Conservation (phyloP, 2,329 filamentous ascomycete genomes). For the Phialemoniopsis sp. region DNA sequence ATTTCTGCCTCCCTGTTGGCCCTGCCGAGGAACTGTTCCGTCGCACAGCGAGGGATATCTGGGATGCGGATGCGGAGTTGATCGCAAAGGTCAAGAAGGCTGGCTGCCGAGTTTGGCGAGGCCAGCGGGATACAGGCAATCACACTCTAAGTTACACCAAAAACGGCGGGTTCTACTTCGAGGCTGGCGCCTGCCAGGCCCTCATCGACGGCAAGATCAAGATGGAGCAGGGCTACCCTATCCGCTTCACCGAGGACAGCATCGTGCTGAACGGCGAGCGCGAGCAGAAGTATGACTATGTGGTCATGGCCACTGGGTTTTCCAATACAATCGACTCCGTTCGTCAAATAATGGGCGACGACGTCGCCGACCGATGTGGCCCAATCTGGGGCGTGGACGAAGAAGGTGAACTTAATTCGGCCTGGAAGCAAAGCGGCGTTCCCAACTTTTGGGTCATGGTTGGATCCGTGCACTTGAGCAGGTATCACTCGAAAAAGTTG, state of each 20-base stretch:
- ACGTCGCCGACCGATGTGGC: slow-evolving; percentile 38
- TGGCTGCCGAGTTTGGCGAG: slow-evolving; percentile 5
- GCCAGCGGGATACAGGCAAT: slow-evolving; percentile 6
- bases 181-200: slow-evolving; percentile 6
- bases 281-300: slow-evolving; percentile 26
- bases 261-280: slow-evolving; percentile 24
- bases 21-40: slow-evolving; percentile 5
- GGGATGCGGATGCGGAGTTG: slow-evolving; percentile 3
- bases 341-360: slow-evolving; percentile 42
- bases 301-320: slow-evolving; percentile 44
- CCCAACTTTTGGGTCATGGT: slow-evolving; percentile 30
- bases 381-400: slow-evolving; percentile 44
- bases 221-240: slow-evolving; percentile 15
- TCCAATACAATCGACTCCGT: slow-evolving; percentile 49
- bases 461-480: slow-evolving; percentile 24
- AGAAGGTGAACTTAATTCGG: slow-evolving; percentile 37
- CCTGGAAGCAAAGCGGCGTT: slow-evolving; percentile 25
- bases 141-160: slow-evolving; percentile 3
- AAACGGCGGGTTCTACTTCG: slow-evolving; percentile 9
- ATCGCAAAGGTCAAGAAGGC: slow-evolving; percentile 1
- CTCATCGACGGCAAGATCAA: too few species aligned
- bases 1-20: slow-evolving; percentile 2
- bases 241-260: slow-evolving; percentile 22
- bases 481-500: slow-evolving; percentile 26
- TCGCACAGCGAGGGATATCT: slow-evolving; percentile 3